Evolutionary conservation across 2,329 filamentous ascomycete species (phyloP).

Genomic region (Fusarium sp.): DNA sequence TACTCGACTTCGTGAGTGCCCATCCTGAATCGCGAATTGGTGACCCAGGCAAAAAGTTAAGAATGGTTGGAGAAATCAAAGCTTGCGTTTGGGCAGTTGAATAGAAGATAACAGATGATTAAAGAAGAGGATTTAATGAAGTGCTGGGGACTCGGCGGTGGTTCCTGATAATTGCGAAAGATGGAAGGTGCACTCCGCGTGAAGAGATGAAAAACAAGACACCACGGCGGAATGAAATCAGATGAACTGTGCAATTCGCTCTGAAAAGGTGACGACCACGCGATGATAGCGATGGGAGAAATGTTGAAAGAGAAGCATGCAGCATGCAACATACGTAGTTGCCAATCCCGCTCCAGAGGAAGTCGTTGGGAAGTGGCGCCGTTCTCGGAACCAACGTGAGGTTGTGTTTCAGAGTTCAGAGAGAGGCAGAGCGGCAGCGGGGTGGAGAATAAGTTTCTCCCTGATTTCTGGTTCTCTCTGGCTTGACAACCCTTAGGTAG

Average conservation of each 20-base stretch:
- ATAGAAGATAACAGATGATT: not conserved
- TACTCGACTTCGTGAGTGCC: not conserved
- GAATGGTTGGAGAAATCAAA: not conserved
- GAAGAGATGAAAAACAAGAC: not conserved
- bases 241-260: not conserved
- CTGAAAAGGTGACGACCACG: not conserved
- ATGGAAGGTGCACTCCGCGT: not conserved
- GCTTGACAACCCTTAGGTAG: not conserved
- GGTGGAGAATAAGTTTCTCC: not conserved
- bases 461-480: not conserved
- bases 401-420: not conserved
- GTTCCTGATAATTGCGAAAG: not conserved
- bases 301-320: not conserved
- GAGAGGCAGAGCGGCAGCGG: no score
- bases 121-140: not conserved
- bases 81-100: not conserved
- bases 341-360: not conserved
- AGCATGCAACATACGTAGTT: not conserved
- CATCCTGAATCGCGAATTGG: not conserved
- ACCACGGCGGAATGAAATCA: not conserved
- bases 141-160: not conserved
- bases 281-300: not conserved
- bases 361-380: not conserved
- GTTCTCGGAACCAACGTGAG: not conserved
- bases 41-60: not conserved